Conservation (phyloP, 306 rosid genomes). For the Albizia julibrissin region DNA sequence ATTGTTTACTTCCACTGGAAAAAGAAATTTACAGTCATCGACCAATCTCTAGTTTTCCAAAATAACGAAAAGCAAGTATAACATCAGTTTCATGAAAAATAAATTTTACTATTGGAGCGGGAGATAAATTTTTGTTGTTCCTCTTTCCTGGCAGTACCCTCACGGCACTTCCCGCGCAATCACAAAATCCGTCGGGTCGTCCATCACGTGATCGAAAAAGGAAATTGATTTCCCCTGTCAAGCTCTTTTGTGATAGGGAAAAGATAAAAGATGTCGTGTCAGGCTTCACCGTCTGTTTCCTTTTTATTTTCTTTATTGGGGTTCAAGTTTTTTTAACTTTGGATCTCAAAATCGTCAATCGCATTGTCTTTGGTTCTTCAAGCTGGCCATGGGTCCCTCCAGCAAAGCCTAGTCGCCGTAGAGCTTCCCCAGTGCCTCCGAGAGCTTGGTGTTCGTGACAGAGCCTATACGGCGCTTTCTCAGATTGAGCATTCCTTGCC, state of each 20-base stretch:
- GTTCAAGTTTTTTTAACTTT: slow-evolving; percentile 27
- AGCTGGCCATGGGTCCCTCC: not conserved
- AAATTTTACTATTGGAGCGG: not conserved
- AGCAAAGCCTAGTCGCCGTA: slow-evolving; percentile 1
- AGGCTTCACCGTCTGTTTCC: not conserved
- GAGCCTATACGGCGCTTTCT: not conserved
- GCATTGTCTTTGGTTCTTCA: not conserved
- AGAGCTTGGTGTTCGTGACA: not conserved
- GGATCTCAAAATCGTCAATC: slow-evolving; percentile 44
- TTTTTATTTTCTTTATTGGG: not conserved
- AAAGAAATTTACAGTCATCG: not conserved
- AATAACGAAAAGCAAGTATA: not conserved
- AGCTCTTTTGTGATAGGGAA: not conserved
- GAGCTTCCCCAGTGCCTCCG: not conserved
- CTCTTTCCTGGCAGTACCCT: not conserved
- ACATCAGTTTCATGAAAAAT: not conserved
- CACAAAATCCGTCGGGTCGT: not conserved
- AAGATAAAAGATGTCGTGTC: not conserved
- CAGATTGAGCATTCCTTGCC: slow-evolving; percentile 7
- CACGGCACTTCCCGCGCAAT: slow-evolving; percentile 8
- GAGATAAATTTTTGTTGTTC: not conserved
- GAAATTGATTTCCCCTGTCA: not conserved
- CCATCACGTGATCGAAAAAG: not conserved
- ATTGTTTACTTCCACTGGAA: not conserved
- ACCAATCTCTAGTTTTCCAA: not conserved